Conservation (phyloP, 192 early-diverging fungal genomes). For the Backusella macrospora region DNA sequence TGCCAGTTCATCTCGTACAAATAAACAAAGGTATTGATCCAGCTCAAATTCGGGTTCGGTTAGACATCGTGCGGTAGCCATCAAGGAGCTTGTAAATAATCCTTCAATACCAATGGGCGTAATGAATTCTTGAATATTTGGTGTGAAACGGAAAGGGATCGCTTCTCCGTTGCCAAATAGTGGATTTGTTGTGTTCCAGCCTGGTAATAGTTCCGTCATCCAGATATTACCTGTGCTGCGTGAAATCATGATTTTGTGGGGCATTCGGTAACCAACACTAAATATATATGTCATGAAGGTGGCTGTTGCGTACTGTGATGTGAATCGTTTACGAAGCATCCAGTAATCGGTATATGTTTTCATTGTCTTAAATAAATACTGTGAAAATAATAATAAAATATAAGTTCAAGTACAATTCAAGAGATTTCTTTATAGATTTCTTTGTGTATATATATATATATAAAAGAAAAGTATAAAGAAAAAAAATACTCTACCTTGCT, state of each 20-base stretch:
- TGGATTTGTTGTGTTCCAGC: slow-evolving; percentile 47
- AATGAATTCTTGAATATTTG: slow-evolving; percentile 95
- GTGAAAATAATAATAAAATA: background rate
- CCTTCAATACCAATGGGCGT: slow-evolving; percentile 94
- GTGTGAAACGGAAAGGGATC: slow-evolving; percentile 98
- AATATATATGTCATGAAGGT: slow-evolving; percentile 93
- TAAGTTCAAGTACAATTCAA: background rate
- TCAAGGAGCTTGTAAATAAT: slow-evolving; percentile 81
- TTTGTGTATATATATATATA: background rate
- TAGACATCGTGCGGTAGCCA: slow-evolving; percentile 83
- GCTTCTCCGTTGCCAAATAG: slow-evolving; percentile 75
- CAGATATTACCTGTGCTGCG: slow-evolving; percentile 85
- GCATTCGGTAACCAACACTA: slow-evolving; percentile 84
- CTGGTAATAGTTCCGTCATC: slow-evolving; percentile 83
- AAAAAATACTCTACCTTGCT: slow-evolving; percentile 57
- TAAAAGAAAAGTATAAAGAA: background rate
- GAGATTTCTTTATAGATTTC: background rate
- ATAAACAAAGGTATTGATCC: slow-evolving; percentile 90
- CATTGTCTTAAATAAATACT: slow-evolving; percentile 78
- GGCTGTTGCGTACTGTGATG: slow-evolving; percentile 82
- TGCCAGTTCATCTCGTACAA: slow-evolving; percentile 94
- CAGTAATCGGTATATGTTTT: slow-evolving; percentile 87
- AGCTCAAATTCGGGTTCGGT: slow-evolving; percentile 87
- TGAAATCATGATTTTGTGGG: slow-evolving; percentile 89
- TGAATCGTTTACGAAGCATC: slow-evolving; percentile 95